phyloP scores from a whole-genome alignment of 108 stramenopile species.

The Discostella pseudostelligera region DNA sequence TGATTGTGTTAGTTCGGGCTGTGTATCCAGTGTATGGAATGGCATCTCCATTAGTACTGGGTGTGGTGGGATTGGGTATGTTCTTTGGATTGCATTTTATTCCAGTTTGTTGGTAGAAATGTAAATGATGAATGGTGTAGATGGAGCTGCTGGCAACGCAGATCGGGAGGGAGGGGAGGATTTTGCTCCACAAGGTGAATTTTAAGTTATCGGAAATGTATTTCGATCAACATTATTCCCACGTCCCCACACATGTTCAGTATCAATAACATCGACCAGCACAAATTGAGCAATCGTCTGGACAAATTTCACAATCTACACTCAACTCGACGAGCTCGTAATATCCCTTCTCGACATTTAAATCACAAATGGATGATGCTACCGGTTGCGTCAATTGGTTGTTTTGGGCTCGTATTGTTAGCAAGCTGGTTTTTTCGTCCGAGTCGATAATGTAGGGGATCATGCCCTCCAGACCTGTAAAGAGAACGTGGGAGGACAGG shows the following conservation, averaged over 20 bases:
- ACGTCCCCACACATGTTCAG: too few species aligned
- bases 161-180: too few species aligned
- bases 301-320: constrained; percentile 45
- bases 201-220: too few species aligned
- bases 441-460: constrained; percentile 30
- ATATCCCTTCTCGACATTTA: constrained; percentile 33
- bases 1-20: constrained; percentile 67
- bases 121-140: neutral
- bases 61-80: constrained; percentile 69
- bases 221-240: too few species aligned
- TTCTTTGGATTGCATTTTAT: constrained; percentile 86
- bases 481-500: neutral
- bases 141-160: too few species aligned
- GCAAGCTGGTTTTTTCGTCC: constrained; percentile 32
- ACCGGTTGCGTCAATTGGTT: constrained; percentile 41
- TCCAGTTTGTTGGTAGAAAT: constrained; percentile 52
- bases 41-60: constrained; percentile 78
- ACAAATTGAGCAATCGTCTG: constrained; percentile 32
- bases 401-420: constrained; percentile 51
- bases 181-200: too few species aligned
- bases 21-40: constrained; percentile 90
- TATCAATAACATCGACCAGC: constrained; percentile 33
- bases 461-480: constrained; percentile 26
- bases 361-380: constrained; percentile 38
- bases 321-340: constrained; percentile 44